Evolutionary conservation across 192 early-diverging fungal genomes (phyloP).

Genomic region (Coemansia sp.): DNA sequence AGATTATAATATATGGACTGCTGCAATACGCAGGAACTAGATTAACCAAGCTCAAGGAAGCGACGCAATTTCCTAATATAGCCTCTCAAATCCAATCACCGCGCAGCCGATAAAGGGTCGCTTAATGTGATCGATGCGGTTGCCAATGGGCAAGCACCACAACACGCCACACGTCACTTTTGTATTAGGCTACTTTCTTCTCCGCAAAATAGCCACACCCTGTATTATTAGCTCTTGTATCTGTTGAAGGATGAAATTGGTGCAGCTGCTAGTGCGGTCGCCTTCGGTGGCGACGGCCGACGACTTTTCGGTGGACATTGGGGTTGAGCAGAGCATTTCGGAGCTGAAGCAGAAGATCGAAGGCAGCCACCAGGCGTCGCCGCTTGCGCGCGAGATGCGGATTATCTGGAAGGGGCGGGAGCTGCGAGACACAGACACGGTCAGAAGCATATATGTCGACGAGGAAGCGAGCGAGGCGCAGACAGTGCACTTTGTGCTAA

Average conservation of each 20-base stretch:
- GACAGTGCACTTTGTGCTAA: conserved; percentile 48
- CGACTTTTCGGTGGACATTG: conserved; percentile 24
- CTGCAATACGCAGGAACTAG: too few relatives aligned
- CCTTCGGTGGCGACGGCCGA: conserved; percentile 40
- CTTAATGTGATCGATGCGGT: too few relatives aligned
- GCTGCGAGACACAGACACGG: conserved; percentile 17
- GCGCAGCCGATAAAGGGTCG: too few relatives aligned
- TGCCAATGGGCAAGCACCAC: too few relatives aligned
- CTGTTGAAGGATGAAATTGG: background rate
- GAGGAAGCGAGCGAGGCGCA: conserved; percentile 4
- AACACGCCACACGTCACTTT: too few relatives aligned
- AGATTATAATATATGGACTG: background rate
- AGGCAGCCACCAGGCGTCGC: conserved; percentile 19
- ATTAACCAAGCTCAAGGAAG: too few relatives aligned
- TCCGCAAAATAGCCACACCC: too few relatives aligned
- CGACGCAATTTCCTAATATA: too few relatives aligned
- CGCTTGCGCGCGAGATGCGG: conserved; percentile 43
- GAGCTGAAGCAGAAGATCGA: conserved; percentile 45
- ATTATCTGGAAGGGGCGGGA: conserved; percentile 52
- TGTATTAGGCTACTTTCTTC: too few relatives aligned
- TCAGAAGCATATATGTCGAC: conserved; percentile 7
- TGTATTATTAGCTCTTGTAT: too few relatives aligned
- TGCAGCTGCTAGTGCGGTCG: conserved; percentile 36
- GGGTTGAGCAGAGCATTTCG: conserved; percentile 13
- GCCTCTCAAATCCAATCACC: too few relatives aligned